phyloP scores from a whole-genome alignment of 495 filamentous ascomycete species.

The Penicillium odoratum region DNA sequence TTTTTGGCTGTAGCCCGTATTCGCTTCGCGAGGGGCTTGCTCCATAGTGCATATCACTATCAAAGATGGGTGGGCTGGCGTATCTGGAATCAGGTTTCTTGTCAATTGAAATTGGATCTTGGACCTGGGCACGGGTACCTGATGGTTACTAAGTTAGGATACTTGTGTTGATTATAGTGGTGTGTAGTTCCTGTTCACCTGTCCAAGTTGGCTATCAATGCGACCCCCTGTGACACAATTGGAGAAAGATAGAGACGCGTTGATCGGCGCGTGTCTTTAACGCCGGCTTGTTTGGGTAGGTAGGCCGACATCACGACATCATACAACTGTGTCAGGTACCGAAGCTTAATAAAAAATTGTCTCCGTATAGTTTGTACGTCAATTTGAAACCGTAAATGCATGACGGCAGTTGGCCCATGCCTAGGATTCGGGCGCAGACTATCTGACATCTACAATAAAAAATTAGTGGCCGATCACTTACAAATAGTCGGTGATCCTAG shows the following conservation, averaged over 20 bases:
- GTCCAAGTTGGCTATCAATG: background rate
- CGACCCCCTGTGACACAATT: background rate
- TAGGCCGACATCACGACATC: slow-evolving; percentile 8
- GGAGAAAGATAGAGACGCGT: slow-evolving; percentile 12
- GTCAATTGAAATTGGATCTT: background rate
- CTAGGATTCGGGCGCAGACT: slow-evolving; percentile 7
- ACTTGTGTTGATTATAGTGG: background rate
- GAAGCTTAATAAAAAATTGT: background rate
- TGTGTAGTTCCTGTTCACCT: background rate
- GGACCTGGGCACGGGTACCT: background rate
- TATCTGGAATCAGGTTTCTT: slow-evolving; percentile 4
- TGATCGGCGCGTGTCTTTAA: slow-evolving; percentile 11
- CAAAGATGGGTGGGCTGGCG: background rate
- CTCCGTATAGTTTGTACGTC: background rate
- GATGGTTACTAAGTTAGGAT: background rate
- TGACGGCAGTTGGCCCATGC: background rate
- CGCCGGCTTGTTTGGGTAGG: slow-evolving; percentile 11
- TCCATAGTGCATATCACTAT: slow-evolving; percentile 16
- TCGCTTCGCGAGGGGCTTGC: slow-evolving; percentile 6
- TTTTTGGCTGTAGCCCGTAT: slow-evolving; percentile 5
- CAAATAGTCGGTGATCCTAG: slow-evolving; percentile 14
- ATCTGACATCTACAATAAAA: background rate
- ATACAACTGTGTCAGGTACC: background rate
- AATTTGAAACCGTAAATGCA: background rate
- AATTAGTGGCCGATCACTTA: slow-evolving; percentile 2